These are phyloP conservation scores for Fusarium tricinctum DNA, from an alignment of 2,329 filamentous ascomycete genomes.

Conservation along the genomic window DNA sequence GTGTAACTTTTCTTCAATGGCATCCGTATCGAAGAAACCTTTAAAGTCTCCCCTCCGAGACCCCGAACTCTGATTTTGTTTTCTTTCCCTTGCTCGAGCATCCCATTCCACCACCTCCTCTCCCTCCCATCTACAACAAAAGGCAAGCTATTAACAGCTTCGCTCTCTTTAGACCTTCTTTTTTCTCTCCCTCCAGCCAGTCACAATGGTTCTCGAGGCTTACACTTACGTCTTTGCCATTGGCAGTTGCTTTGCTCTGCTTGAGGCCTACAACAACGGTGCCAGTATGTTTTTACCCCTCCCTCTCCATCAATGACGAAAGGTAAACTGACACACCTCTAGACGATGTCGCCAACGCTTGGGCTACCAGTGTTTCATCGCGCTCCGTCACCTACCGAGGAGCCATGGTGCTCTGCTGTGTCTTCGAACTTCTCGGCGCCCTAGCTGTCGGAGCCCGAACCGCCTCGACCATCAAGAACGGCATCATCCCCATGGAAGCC, in stretches of 20 bases:
- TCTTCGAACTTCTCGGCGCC: conserved; percentile 78
- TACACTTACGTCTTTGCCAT: conserved; percentile 82
- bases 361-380: conserved; percentile 86
- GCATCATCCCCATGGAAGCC: conserved; percentile 73
- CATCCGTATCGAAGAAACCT: conserved; percentile 16
- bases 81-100: conserved; percentile 31
- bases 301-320: neutral
- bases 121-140: conserved; percentile 2
- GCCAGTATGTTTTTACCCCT: conserved; percentile 70
- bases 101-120: conserved; percentile 21
- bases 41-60: conserved; percentile 38
- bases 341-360: conserved; percentile 89
- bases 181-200: conserved; percentile 8
- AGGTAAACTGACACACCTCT: conserved; percentile 18
- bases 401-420: conserved; percentile 74
- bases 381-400: conserved; percentile 78
- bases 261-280: conserved; percentile 84
- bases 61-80: conserved; percentile 7
- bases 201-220: conserved; percentile 69
- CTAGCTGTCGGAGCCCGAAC: conserved; percentile 77
- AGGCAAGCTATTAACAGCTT: conserved; percentile 26
- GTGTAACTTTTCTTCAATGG: neutral
- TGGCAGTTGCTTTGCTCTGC: conserved; percentile 80
- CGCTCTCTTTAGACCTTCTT: conserved; percentile 7
- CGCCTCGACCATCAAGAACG: conserved; percentile 84